Evolutionary conservation across 2,329 filamentous ascomycete species (phyloP).

Genomic region (Westerdykella sp.): DNA sequence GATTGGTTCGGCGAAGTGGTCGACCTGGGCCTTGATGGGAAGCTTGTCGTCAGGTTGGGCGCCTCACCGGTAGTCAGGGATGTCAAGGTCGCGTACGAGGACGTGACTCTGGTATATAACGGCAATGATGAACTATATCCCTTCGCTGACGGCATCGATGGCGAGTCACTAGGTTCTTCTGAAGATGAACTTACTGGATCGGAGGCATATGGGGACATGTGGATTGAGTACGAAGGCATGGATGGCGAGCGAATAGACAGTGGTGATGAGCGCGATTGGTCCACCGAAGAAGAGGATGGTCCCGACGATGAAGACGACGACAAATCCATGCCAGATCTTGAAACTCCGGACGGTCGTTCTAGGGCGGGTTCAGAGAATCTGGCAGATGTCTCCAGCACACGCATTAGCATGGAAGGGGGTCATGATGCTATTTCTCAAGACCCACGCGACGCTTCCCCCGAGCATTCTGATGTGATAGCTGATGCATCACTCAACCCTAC

Average conservation of each 20-base stretch:
- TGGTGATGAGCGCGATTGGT: conserved; percentile 33
- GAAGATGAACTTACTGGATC: conserved; percentile 11
- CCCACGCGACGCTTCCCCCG: not conserved
- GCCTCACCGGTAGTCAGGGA: conserved; percentile 46
- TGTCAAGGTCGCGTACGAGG: conserved; percentile 45
- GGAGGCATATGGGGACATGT: conserved; percentile 23
- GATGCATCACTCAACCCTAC: not conserved
- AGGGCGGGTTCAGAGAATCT: not conserved
- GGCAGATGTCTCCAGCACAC: no score
- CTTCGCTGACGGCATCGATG: conserved; percentile 19
- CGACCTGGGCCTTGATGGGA: conserved; percentile 49
- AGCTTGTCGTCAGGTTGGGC: conserved; percentile 49
- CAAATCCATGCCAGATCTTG: conserved; percentile 28
- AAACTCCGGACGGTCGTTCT: conserved; percentile 4
- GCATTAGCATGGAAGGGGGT: no score
- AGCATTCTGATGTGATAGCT: not conserved
- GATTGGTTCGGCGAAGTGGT: conserved; percentile 55
- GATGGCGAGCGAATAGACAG: conserved; percentile 24
- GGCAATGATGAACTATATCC: conserved; percentile 33
- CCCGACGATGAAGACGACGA: conserved; percentile 28
- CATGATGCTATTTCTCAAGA: not conserved
- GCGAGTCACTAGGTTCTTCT: conserved; percentile 5
- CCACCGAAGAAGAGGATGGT: conserved; percentile 34
- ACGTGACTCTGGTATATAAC: conserved; percentile 45
- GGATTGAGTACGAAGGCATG: conserved; percentile 36